A percentile compares a stretch with the other conserved stretches of the same genome.
Conservation (phyloP, 192 early-diverging fungal genomes). For the Coemansia furcata region DNA sequence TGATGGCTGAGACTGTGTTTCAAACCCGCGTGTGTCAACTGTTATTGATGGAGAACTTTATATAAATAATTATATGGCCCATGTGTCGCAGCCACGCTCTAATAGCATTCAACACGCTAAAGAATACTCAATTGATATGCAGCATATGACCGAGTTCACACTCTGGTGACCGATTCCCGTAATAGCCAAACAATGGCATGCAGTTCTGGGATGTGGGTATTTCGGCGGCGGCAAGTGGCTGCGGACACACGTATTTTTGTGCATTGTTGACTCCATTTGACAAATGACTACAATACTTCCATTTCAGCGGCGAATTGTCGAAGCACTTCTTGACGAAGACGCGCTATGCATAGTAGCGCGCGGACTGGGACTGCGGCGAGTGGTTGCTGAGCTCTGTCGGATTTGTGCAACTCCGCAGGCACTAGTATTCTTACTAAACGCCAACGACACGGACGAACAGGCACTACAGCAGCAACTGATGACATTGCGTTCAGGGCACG, state of each 20-base stretch:
- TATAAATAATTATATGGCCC: too few relatives aligned
- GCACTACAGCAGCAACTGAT: constrained; percentile 54
- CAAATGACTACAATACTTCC: constrained; percentile 42
- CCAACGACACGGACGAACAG: constrained; percentile 58
- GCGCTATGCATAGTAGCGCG: constrained; percentile 75
- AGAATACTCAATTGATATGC: too few relatives aligned
- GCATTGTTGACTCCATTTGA: not conserved
- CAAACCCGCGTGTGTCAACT: too few relatives aligned
- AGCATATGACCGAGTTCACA: not conserved
- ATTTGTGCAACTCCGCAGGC: constrained; percentile 65
- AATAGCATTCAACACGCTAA: too few relatives aligned
- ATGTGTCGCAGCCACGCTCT: too few relatives aligned
- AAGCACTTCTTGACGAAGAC: constrained; percentile 69
- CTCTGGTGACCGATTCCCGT: not conserved
- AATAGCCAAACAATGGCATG: not conserved
- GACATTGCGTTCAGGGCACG: constrained; percentile 48
- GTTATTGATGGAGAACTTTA: too few relatives aligned
- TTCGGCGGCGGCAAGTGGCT: not conserved
- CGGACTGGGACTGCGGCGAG: constrained; percentile 72
- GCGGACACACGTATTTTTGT: not conserved
- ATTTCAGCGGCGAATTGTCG: constrained; percentile 68
- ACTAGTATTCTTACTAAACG: constrained; percentile 80
- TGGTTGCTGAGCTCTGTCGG: constrained; percentile 70
- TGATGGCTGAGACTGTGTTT: too few relatives aligned
- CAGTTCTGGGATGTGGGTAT: not conserved